Evolutionary conservation across 139 green algal genomes (phyloP).

Genomic region (Chlorella sp.): DNA sequence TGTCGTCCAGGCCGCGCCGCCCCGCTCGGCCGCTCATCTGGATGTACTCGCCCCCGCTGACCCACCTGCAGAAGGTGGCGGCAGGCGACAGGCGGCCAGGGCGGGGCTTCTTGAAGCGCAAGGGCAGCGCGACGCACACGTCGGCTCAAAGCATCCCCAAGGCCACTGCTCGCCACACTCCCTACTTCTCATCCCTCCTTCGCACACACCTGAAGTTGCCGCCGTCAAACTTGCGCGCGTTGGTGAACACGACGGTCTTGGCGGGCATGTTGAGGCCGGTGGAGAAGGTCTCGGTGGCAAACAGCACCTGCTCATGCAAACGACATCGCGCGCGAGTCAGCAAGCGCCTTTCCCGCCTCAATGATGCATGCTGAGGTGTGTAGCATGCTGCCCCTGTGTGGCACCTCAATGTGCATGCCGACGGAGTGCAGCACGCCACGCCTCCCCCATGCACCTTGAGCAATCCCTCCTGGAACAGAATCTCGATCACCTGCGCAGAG

Average conservation of each 20-base stretch:
- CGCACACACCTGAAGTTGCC: conserved; percentile 53
- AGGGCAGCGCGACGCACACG: too few relatives aligned
- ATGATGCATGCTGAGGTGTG: too few relatives aligned
- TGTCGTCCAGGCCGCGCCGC: conserved; percentile 74
- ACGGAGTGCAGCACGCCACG: too few relatives aligned
- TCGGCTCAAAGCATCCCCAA: too few relatives aligned
- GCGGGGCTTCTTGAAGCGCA: too few relatives aligned
- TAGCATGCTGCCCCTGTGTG: too few relatives aligned
- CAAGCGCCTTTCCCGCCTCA: too few relatives aligned
- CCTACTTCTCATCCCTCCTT: too few relatives aligned
- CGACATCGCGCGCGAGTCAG: too few relatives aligned
- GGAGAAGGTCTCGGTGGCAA: conserved; percentile 88
- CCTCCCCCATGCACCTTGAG: conserved; percentile 60
- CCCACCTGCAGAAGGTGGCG: conserved; percentile 31
- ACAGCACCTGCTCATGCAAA: conserved; percentile 67
- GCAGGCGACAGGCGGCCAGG: too few relatives aligned
- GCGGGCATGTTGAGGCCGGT: conserved; percentile 90
- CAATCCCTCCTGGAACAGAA: conserved; percentile 81
- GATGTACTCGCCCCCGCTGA: conserved; percentile 81
- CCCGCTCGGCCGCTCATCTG: conserved; percentile 86
- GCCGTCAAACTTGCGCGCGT: conserved; percentile 81
- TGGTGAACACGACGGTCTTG: conserved; percentile 80
- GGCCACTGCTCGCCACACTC: too few relatives aligned
- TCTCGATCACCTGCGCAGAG: conserved; percentile 81
- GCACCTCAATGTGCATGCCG: too few relatives aligned